phyloP scores from a whole-genome alignment of 2,329 filamentous ascomycete species.

The Pestalotiopsis sp. region DNA sequence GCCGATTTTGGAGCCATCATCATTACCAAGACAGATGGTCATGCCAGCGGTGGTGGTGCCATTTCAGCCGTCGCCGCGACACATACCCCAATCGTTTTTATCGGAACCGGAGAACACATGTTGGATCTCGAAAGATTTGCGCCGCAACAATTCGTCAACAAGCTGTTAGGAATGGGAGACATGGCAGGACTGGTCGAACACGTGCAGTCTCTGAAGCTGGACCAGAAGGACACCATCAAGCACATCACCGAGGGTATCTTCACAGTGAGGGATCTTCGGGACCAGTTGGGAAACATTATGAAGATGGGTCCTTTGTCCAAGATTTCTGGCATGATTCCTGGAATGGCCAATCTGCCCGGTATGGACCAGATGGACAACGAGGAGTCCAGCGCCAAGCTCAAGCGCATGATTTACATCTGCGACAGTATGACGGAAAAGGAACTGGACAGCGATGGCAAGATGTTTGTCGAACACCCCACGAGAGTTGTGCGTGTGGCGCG shows the following conservation, averaged over 20 bases:
- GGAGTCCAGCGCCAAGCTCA: conserved; percentile 89
- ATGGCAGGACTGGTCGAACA: conserved; percentile 95
- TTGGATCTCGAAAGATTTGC: conserved; percentile 91
- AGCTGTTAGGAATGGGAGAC: conserved; percentile 95
- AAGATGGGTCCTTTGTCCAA: conserved; percentile 98
- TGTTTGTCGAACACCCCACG: conserved; percentile 89
- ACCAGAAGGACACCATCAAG: conserved; percentile 99
- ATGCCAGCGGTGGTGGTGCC: conserved; percentile 92
- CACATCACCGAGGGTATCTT: conserved; percentile 97
- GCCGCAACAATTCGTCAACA: conserved; percentile 90
- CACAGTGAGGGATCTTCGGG: conserved; percentile 88
- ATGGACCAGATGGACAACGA: conserved; percentile 98
- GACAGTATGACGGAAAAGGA: conserved; percentile 98
- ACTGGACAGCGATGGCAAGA: conserved; percentile 91
- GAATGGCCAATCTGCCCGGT: conserved; percentile 74
- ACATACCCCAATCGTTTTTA: conserved; percentile 95
- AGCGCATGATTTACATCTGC: conserved; percentile 98
- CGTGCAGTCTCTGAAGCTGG: conserved; percentile 90
- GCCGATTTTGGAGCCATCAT: conserved; percentile 98
- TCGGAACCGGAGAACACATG: conserved; percentile 97
- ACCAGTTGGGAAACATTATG: conserved; percentile 98
- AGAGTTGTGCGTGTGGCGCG: conserved; percentile 90
- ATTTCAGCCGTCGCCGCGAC: conserved; percentile 97
- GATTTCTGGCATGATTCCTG: conserved; percentile 98
- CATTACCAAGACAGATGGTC: conserved; percentile 97